Percentiles rank a stretch among this genome's conserved stretches.
Evolutionary conservation across 352 stramenopile genomes (phyloP).

Genomic region (Pythium plurisporium): DNA sequence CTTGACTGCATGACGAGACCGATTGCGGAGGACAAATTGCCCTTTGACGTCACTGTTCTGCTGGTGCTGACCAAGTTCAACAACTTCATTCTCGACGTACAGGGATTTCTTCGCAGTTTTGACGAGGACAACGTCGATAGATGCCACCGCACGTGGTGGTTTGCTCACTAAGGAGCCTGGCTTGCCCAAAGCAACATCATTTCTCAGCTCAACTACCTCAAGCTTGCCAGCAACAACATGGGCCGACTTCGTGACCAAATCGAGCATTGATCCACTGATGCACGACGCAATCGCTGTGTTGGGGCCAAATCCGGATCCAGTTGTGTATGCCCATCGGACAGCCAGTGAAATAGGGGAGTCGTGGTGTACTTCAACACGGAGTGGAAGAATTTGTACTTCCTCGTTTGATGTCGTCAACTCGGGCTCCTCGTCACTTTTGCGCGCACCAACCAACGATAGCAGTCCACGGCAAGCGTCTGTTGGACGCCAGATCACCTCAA

Average conservation of each 20-base stretch:
- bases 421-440: background rate
- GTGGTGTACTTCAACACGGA: conserved; percentile 34
- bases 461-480: conserved; percentile 42
- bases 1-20: conserved; percentile 58
- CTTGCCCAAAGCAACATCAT: too few species aligned
- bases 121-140: conserved; percentile 54
- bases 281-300: conserved; percentile 66
- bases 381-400: conserved; percentile 22
- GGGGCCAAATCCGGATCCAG: conserved; percentile 52
- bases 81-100: conserved; percentile 50
- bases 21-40: conserved; percentile 65
- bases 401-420: background rate
- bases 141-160: conserved; percentile 22
- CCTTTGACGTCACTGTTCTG: conserved; percentile 55
- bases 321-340: conserved; percentile 65
- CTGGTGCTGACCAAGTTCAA: conserved; percentile 80
- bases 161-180: too few species aligned
- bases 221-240: conserved; percentile 57
- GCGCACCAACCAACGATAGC: conserved; percentile 29
- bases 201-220: conserved; percentile 37
- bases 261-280: conserved; percentile 59
- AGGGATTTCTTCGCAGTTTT: conserved; percentile 69
- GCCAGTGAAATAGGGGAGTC: conserved; percentile 37
- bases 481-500: conserved; percentile 62
- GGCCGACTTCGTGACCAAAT: conserved; percentile 44